Percentiles rank a stretch among this genome's conserved stretches.
Conservation (phyloP, 352 stramenopile genomes). For the Pythium biforme region DNA sequence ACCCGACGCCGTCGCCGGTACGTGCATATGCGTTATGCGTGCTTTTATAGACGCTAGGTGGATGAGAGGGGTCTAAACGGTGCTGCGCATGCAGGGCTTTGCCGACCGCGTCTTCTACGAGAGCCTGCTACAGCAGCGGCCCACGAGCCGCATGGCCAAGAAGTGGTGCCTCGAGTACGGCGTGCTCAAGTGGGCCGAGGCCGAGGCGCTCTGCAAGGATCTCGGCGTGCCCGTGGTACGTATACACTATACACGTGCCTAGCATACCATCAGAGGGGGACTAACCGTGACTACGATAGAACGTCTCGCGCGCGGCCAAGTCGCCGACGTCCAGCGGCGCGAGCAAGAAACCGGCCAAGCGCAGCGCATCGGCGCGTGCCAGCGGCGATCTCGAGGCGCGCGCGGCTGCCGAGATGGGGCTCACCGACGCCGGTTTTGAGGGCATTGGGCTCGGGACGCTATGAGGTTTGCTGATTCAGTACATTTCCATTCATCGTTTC, state of each 20-base stretch:
- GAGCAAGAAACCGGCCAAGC: conserved; percentile 21
- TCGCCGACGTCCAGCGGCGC: conserved; percentile 42
- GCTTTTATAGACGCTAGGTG: no score
- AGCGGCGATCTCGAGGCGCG: conserved; percentile 42
- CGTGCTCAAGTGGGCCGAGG: conserved; percentile 85
- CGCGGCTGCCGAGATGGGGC: conserved; percentile 54
- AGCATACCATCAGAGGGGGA: no score
- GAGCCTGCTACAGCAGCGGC: conserved; percentile 83
- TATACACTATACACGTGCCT: conserved; percentile 4
- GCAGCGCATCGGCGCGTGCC: no score
- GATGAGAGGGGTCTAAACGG: conserved; percentile 4
- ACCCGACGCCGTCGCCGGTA: conserved; percentile 82
- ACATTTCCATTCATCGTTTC: neutral
- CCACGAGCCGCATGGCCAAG: conserved; percentile 81
- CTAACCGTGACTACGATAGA: no score
- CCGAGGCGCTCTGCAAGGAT: conserved; percentile 75
- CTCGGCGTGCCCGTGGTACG: conserved; percentile 62
- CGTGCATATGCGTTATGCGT: conserved; percentile 4
- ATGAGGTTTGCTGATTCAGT: conserved; percentile 24
- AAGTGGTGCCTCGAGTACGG: conserved; percentile 92
- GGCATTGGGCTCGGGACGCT: conserved; percentile 64
- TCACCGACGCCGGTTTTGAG: conserved; percentile 51
- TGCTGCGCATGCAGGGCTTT: conserved; percentile 46
- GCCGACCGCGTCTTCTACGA: conserved; percentile 91
- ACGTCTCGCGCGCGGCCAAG: conserved; percentile 49